Conservation (phyloP, 2,329 filamentous ascomycete species). For the Colletotrichum navitas region DNA sequence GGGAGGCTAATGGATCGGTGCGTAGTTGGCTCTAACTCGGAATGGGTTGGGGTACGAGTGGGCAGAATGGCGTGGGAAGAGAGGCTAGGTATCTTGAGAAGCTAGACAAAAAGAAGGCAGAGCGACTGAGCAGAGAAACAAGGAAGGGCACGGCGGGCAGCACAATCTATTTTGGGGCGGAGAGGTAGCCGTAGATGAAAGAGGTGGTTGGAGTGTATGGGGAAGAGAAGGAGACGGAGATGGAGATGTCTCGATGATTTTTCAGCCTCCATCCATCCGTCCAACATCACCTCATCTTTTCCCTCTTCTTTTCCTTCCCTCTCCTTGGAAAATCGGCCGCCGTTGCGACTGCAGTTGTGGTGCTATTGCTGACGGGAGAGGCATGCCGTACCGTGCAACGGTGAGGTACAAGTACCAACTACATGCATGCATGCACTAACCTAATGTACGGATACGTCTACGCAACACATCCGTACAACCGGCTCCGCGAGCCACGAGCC, state of each 20-base stretch:
- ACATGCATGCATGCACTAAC: neutral
- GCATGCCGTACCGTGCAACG: neutral
- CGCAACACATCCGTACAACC: neutral
- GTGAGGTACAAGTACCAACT: too few relatives aligned
- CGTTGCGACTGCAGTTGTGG: neutral
- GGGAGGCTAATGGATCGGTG: neutral
- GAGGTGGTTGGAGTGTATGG: neutral
- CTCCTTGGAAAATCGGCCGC: neutral
- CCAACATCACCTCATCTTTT: neutral
- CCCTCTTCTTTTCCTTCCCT: too few relatives aligned
- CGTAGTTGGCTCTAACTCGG: neutral
- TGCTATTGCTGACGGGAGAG: neutral
- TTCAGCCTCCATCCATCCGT: neutral
- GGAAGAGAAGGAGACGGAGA: neutral
- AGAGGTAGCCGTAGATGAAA: neutral
- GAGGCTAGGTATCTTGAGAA: neutral
- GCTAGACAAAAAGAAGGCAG: conserved; percentile 3
- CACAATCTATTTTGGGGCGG: conserved; percentile 13
- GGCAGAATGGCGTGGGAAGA: neutral
- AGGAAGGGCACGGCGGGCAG: conserved; percentile 26
- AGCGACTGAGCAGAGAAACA: conserved; percentile 11
- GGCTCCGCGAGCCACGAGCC: neutral
- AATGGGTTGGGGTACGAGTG: neutral
- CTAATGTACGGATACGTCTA: neutral
- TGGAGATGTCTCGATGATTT: neutral